These are phyloP conservation scores for Vinca minor DNA, from an alignment of 257 asterid species.

Conservation along the genomic window DNA sequence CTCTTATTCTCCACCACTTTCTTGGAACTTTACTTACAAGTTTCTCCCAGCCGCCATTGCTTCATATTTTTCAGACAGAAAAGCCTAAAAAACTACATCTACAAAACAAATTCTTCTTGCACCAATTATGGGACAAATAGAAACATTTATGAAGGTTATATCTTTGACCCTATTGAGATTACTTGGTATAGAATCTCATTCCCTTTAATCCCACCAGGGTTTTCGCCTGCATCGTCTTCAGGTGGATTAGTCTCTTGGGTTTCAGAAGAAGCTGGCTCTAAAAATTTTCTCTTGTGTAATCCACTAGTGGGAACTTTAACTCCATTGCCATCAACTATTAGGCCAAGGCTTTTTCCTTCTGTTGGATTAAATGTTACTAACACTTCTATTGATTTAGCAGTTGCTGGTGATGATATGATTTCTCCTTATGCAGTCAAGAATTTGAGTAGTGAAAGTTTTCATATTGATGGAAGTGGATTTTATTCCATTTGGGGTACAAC, in stretches of 20 bases:
- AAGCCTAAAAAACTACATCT: slow-evolving; percentile 37
- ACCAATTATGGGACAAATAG: background rate
- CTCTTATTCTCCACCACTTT: slow-evolving; percentile 60
- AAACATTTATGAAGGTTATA: slow-evolving; percentile 40
- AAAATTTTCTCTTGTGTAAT: slow-evolving; percentile 57
- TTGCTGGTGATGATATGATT: slow-evolving; percentile 84
- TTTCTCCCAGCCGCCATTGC: slow-evolving; percentile 53
- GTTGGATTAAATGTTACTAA: slow-evolving; percentile 50
- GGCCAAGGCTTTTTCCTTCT: slow-evolving; percentile 80
- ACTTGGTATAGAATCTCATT: slow-evolving; percentile 58
- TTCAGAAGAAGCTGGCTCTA: slow-evolving; percentile 73
- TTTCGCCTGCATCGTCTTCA: slow-evolving; percentile 62
- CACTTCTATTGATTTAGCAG: slow-evolving; percentile 61
- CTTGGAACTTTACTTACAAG: slow-evolving; percentile 56
- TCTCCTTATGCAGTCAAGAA: slow-evolving; percentile 94
- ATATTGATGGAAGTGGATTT: slow-evolving; percentile 71
- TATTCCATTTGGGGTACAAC: slow-evolving; percentile 96
- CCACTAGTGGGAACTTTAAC: slow-evolving; percentile 48
- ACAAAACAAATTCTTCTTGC: slow-evolving; percentile 24
- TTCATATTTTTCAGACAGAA: slow-evolving; percentile 71
- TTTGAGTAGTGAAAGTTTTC: slow-evolving; percentile 73
- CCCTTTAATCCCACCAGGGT: slow-evolving; percentile 62
- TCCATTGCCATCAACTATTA: slow-evolving; percentile 62
- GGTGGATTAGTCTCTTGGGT: slow-evolving; percentile 77
- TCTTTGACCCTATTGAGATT: slow-evolving; percentile 53